Evolutionary conservation across 2,329 filamentous ascomycete genomes (phyloP).

Genomic region (Mycogone perniciosa): DNA sequence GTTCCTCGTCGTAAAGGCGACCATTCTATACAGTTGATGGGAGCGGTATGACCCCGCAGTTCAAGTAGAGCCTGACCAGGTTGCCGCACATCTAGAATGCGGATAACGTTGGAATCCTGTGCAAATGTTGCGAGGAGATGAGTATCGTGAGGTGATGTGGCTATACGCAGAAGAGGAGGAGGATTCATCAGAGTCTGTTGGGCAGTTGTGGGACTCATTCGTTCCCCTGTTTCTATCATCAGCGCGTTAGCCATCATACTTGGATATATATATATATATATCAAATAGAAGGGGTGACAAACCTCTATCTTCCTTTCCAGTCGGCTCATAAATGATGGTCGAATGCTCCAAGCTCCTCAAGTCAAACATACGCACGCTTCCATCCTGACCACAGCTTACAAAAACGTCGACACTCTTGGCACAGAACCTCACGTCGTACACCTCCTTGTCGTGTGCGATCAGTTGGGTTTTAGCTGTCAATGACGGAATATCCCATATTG

Average conservation of each 20-base stretch:
- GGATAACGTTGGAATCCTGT: slow-evolving; percentile 83
- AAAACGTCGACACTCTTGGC: slow-evolving; percentile 98
- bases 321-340: slow-evolving; percentile 98
- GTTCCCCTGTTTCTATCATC: slow-evolving; percentile 44
- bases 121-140: slow-evolving; percentile 97
- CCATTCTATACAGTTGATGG: slow-evolving; percentile 95
- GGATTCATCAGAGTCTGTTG: slow-evolving; percentile 73
- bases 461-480: slow-evolving; percentile 96
- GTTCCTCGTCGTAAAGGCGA: slow-evolving; percentile 80
- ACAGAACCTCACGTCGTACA: slow-evolving; percentile 97
- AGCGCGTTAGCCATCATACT: slow-evolving; percentile 16
- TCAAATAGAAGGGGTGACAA: slow-evolving; percentile 20
- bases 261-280: background rate
- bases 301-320: slow-evolving; percentile 75
- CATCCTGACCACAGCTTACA: slow-evolving; percentile 94
- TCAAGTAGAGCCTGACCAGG: slow-evolving; percentile 92
- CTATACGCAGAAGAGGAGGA: slow-evolving; percentile 71
- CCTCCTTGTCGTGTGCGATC: slow-evolving; percentile 98
- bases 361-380: slow-evolving; percentile 98
- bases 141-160: slow-evolving; percentile 89
- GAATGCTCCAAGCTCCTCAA: slow-evolving; percentile 93
- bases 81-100: slow-evolving; percentile 92
- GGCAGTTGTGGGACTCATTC: slow-evolving; percentile 67
- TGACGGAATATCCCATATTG: slow-evolving; percentile 98
- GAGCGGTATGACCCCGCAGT: slow-evolving; percentile 76